phyloP scores from a whole-genome alignment of 805 yeast species.

The Zygosaccharomyces kombuchaensis region DNA sequence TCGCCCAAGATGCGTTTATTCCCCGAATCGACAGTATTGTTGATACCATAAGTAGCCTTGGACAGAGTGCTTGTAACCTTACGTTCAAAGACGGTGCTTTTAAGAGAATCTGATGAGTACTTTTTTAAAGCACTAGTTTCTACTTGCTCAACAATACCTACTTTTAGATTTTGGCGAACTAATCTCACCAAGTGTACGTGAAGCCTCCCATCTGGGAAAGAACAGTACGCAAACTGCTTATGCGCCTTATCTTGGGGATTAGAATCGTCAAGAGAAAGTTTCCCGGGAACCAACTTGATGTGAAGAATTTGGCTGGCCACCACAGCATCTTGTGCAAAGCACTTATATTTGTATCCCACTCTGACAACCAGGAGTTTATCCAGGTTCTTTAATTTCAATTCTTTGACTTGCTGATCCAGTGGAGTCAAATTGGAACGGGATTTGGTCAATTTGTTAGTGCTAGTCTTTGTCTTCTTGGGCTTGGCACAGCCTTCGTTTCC shows the following conservation, averaged over 20 bases:
- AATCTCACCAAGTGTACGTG: slow-evolving; percentile 73
- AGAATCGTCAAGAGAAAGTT: slow-evolving; percentile 47
- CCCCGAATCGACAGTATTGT: slow-evolving; percentile 48
- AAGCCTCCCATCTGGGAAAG: slow-evolving; percentile 75
- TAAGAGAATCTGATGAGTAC: slow-evolving; percentile 38
- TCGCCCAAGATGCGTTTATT: slow-evolving; percentile 28
- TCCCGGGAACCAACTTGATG: slow-evolving; percentile 71
- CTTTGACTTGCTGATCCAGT: slow-evolving; percentile 69
- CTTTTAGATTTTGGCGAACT: slow-evolving; percentile 66
- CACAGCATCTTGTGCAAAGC: slow-evolving; percentile 81
- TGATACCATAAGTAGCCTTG: slow-evolving; percentile 63
- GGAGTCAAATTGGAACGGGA: slow-evolving; percentile 51
- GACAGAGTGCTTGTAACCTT: slow-evolving; percentile 70
- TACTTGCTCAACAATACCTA: slow-evolving; percentile 81
- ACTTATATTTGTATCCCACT: slow-evolving; percentile 88
- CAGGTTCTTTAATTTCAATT: slow-evolving; percentile 52
- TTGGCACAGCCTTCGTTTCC: slow-evolving; percentile 8
- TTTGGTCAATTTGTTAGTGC: background rate
- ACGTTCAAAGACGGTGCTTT: slow-evolving; percentile 59
- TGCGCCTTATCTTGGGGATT: slow-evolving; percentile 47
- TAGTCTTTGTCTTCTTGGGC: slow-evolving; percentile 1
- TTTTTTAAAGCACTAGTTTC: slow-evolving; percentile 76
- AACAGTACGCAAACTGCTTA: slow-evolving; percentile 71
- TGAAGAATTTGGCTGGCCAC: slow-evolving; percentile 61
- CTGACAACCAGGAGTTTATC: slow-evolving; percentile 78